A percentile compares a stretch with the other conserved stretches of the same genome.
Conservation (phyloP, 352 stramenopile genomes). For the Phytophthora nicotianae region DNA sequence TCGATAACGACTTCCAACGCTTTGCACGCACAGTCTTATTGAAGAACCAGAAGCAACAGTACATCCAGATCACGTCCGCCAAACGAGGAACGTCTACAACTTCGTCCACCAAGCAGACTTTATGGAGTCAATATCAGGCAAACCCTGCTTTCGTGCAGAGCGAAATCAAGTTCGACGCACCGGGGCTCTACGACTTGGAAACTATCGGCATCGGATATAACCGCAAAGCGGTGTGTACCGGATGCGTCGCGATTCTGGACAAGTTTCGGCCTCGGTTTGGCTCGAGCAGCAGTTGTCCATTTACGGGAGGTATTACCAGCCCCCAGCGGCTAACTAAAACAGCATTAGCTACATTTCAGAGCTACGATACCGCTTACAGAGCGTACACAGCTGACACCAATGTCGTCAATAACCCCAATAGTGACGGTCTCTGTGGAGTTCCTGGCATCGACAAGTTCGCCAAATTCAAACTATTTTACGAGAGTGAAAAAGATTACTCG, state of each 20-base stretch:
- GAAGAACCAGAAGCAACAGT: background rate
- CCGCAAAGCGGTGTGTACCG: conserved; percentile 11
- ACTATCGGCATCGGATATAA: conserved; percentile 35
- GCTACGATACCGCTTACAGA: conserved; percentile 1
- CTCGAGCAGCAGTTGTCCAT: background rate
- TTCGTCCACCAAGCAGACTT: background rate
- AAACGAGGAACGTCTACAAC: background rate
- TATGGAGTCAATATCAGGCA: background rate
- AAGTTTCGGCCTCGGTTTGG: conserved; percentile 15
- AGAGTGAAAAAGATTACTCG: background rate
- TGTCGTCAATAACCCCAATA: conserved; percentile 16
- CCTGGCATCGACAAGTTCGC: background rate
- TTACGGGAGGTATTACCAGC: background rate
- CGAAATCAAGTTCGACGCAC: conserved; percentile 21
- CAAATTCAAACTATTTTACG: background rate
- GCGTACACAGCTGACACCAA: conserved; percentile 10
- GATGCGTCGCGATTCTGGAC: conserved; percentile 35
- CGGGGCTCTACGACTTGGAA: conserved; percentile 28
- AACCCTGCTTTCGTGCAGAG: conserved; percentile 1
- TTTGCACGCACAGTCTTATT: background rate
- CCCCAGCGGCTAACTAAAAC: background rate
- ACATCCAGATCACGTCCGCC: background rate
- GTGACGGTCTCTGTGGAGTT: background rate
- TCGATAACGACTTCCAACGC: background rate
- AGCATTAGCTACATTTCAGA: conserved; percentile 2